Base-by-base conservation (phyloP, 192 early-diverging fungal genomes). In the Endogone sp. region DNA sequence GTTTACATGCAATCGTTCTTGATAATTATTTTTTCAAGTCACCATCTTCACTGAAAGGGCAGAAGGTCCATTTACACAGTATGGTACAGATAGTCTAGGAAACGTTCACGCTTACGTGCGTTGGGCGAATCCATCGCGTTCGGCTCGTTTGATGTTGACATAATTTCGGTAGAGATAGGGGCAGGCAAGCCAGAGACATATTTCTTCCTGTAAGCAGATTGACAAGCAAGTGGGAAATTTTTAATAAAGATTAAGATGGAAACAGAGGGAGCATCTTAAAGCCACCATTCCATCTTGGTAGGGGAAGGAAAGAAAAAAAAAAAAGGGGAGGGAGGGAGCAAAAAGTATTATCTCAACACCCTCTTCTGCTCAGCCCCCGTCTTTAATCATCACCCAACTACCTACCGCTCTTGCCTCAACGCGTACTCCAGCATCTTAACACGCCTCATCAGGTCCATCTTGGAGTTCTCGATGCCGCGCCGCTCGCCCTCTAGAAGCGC, bases 401-500 rank as follows among this genome's bases (percentile, higher is more conserved):
- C 37, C 37, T 44, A 92, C 92, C 93, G 85, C 73, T 94, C 91
- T 64, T 89, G 85, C 63, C 84, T 65, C 66, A 95, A 67, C 13
- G 90, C 89, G 78, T 84, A 92, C 74, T 95, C 93, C 10, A 95
- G 81, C 94, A 95, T 94, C 75, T 93, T 93, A 27, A 92, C 84
- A 21, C 93, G 80, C 71, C 87, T 82, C 76, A 89, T 76, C 67
- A 95, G 73, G 79, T 94, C 92, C 29, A 78, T 74, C 70, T 90
- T 91, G 59, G 87, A 65, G 60, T 86, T 92, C 58, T 94, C 93
- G 54, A 88, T 73, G n/a, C 85, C 93, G 32, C 89, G 75, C 28
- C 88, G 79, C 71, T 93, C 90, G 24, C 93, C 93, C 68, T 91
- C 89, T 37, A 95, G 79, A 65, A 90, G 80, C 9, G 92, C 88